Base-by-base conservation (phyloP, 169 alveolate species). In the Pseudocohnilembus persalinus region DNA sequence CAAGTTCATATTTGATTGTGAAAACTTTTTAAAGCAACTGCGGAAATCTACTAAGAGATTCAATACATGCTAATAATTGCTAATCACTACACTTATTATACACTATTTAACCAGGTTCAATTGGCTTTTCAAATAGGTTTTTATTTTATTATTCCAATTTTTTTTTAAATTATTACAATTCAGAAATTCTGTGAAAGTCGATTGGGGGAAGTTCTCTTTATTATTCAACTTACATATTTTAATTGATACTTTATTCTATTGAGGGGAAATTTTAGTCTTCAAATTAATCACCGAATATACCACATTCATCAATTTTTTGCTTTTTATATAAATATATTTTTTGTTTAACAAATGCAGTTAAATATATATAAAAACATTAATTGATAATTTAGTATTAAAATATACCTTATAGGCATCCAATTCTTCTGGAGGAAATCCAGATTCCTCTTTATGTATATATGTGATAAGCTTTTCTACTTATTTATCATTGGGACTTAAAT, bases 1-100 rank as follows among this genome's bases (percentile, higher is more conserved):
- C 87, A 31, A 80, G 68, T 33, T 82, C 87, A 74, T 82, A 82
- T 82, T 82, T 82, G 27, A 78, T 73, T 6, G 87, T 73, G n/a
- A 82, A 34, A 0, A 73, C 74, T 34, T 82, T 82, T 4, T 68
- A 35, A 33, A 82, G 79, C 6, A 82, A 29, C 31, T 82, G 73
- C 4, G 81, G 33, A 29, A 73, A 81, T 29, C 34, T 34, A 29
- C 82, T 73, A 27, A 82, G 31, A n/a, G 82, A 72, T 73, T 82
- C 76, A 29, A 82, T n/a, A 0, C 72, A 73, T 24, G 30, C 72
- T 16, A 74, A 73, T 73, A 82, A 74, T 82, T 82, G 29, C 73
- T 82, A 74, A 35, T 74, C 35, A 20, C 68, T 73, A 65, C 79
- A 31, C 31, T 73, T 30, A 81, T 68, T 0, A 68, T 28, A 68